Percentiles rank a stretch among this genome's conserved stretches.
Conservation (phyloP, 768 basidiomycete species). For the Boletus subparvulus region DNA sequence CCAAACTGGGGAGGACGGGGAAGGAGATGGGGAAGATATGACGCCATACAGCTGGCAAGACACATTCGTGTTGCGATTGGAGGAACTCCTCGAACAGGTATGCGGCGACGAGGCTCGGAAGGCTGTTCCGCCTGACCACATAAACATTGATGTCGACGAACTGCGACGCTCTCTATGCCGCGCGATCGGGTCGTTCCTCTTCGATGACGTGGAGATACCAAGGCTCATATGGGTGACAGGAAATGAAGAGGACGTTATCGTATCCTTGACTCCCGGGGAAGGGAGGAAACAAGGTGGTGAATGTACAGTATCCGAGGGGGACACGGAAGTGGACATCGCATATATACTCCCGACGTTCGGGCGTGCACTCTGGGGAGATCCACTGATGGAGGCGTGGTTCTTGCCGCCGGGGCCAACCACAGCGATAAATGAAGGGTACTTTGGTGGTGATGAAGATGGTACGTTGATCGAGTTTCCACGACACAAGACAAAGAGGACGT, state of each 20-base stretch:
- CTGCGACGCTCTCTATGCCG: slow-evolving; percentile 56
- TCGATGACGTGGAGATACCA: slow-evolving; percentile 75
- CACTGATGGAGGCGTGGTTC: slow-evolving; percentile 68
- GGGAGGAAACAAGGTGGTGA: slow-evolving; percentile 1
- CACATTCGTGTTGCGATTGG: slow-evolving; percentile 60
- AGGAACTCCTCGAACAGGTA: slow-evolving; percentile 51
- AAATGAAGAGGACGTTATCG: slow-evolving; percentile 55
- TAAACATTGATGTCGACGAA: slow-evolving; percentile 34
- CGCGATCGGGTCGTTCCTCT: slow-evolving; percentile 73
- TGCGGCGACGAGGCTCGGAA: slow-evolving; percentile 26
- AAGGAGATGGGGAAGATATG: slow-evolving; percentile 24
- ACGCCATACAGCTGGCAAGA: slow-evolving; percentile 69
- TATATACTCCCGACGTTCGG: slow-evolving; percentile 42
- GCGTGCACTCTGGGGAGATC: slow-evolving; percentile 74
- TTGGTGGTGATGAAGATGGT: slow-evolving; percentile 42
- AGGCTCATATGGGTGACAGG: slow-evolving; percentile 65
- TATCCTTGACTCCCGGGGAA: slow-evolving; percentile 36
- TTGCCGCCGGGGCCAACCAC: slow-evolving; percentile 44
- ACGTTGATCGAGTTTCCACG: slow-evolving; percentile 55
- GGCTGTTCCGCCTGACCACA: slow-evolving; percentile 1
- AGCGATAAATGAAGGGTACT: slow-evolving; percentile 64
- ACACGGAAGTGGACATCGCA: slow-evolving; percentile 29
- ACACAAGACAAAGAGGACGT: slow-evolving; percentile 72
- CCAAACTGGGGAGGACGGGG: slow-evolving; percentile 6
- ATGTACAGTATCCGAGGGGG: slow-evolving; percentile 7